Base-by-base conservation (phyloP, 225 moss, liverwort and hornwort genomes). In the Takakia lepidozioides region DNA sequence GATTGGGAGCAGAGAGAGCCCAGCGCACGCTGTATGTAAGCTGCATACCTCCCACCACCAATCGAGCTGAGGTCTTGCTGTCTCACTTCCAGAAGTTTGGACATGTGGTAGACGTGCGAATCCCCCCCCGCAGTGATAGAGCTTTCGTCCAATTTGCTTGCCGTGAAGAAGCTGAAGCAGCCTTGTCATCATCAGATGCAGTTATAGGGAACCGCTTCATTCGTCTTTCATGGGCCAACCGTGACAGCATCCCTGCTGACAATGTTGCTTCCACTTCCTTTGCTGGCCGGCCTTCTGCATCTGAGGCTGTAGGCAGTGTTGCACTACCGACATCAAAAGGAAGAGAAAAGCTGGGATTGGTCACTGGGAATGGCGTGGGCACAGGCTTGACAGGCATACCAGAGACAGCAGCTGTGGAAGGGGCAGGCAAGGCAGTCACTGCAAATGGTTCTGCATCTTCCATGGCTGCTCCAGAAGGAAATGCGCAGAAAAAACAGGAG, bases 131-230 rank as follows among this genome's bases (percentile, higher is more conserved):
- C 29, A 93, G 85, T 61, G 93, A 93, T 72, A 81, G 93, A 81
- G 93, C 93, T 44, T 93, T 93, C 52, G 81, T 93, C 49, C 93
- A 93, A 61, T 93, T 93, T 39, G 68, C 74, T 63, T 66, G 78
- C 20, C 78, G 88, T 52, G 93, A 88, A 63, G 93, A 88, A 63
- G 93, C 93, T 17, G 93, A 93, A 67, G 59, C 78, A 48, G 93
- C 93, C 17, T 68, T 93, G 35, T 83, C 85, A 29, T 88, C 93
- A 34, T 85, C 93, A 36, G 93, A 93, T 72, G 93, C 93, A 51
- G 93, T 93, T 10, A 88, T 93, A 69, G 83, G 80, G 43, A 93
- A 93, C 52, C 88, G 93, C 37, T 93, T 93, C 52, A 83, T 93
- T 56, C 73, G 93, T 16, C 72, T 93, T 44, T 93, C 93, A 8